phyloP scores from a whole-genome alignment of 169 alveolate species.

The Eimeria necatrix region DNA sequence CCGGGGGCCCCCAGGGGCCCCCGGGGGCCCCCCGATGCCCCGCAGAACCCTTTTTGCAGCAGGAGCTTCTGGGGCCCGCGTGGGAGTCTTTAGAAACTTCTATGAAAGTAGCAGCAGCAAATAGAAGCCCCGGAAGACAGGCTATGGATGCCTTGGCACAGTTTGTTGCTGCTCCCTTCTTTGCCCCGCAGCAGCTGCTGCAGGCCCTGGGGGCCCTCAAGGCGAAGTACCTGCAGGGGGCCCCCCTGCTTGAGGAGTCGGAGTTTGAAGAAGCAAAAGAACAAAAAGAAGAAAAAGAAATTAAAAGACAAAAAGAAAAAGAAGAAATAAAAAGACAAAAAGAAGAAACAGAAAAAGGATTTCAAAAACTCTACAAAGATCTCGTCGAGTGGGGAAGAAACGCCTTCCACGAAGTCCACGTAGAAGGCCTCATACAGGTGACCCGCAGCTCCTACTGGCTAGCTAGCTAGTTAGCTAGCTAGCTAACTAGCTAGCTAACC shows the following conservation, averaged over 20 bases:
- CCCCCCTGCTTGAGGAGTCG: neutral
- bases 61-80: conserved; percentile 5
- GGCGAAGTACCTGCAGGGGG: neutral
- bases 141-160: conserved; percentile 40
- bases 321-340: neutral
- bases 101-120: neutral
- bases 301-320: neutral
- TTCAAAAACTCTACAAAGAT: neutral
- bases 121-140: conserved; percentile 17
- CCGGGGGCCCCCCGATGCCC: neutral
- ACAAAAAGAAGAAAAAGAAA: neutral
- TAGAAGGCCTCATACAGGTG: conserved; percentile 64
- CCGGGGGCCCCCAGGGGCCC: too few species aligned
- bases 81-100: neutral
- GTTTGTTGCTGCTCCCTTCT: neutral
- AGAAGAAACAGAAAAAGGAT: too few species aligned
- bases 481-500: too few species aligned
- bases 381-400: neutral
- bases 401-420: neutral
- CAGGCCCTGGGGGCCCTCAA: neutral
- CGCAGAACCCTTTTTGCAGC: neutral
- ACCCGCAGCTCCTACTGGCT: too few species aligned
- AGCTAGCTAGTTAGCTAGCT: too few species aligned
- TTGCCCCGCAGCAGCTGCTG: neutral
- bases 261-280: neutral